These are phyloP conservation scores for Nannizziopsis arthrosporioides DNA, from an alignment of 2,329 filamentous ascomycete genomes.

Conservation along the genomic window DNA sequence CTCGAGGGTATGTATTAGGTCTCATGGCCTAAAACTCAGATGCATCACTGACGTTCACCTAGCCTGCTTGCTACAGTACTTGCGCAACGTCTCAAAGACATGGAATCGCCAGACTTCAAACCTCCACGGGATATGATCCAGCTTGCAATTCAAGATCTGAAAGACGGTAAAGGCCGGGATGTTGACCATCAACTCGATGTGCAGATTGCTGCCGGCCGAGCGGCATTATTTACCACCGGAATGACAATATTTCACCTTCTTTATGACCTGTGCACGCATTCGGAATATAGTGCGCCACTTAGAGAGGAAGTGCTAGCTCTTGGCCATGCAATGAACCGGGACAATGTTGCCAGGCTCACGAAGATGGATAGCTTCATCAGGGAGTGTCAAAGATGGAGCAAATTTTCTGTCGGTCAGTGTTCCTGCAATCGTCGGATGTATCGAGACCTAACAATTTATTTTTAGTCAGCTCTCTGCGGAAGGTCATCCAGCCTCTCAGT, in stretches of 20 bases:
- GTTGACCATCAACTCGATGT: neutral
- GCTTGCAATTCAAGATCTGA: too few species aligned
- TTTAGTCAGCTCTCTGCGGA: conserved; percentile 14
- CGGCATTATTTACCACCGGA: conserved; percentile 13
- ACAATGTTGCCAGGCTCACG: conserved; percentile 10
- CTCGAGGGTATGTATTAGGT: too few species aligned
- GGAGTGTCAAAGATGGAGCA: conserved; percentile 16
- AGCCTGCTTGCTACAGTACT: too few species aligned
- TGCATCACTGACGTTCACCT: too few species aligned
- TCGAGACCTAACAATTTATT: neutral
- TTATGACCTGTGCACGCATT: conserved; percentile 16
- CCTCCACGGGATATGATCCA: too few species aligned
- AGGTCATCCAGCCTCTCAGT: conserved; percentile 10
- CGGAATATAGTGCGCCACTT: conserved; percentile 16
- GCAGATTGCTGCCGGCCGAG: conserved; percentile 12
- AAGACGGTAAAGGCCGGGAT: too few species aligned
- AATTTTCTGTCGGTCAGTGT: neutral
- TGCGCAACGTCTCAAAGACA: too few species aligned
- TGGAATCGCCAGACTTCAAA: too few species aligned
- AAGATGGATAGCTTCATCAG: conserved; percentile 19
- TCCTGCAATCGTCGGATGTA: too few species aligned
- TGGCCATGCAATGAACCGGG: conserved; percentile 11
- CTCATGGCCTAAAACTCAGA: too few species aligned
- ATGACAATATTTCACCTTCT: conserved; percentile 11
- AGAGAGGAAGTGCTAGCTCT: conserved; percentile 15